These are phyloP conservation scores for Magnaporthiopsis rhizophila DNA, from an alignment of 2,329 filamentous ascomycete species.

Conservation along the genomic window DNA sequence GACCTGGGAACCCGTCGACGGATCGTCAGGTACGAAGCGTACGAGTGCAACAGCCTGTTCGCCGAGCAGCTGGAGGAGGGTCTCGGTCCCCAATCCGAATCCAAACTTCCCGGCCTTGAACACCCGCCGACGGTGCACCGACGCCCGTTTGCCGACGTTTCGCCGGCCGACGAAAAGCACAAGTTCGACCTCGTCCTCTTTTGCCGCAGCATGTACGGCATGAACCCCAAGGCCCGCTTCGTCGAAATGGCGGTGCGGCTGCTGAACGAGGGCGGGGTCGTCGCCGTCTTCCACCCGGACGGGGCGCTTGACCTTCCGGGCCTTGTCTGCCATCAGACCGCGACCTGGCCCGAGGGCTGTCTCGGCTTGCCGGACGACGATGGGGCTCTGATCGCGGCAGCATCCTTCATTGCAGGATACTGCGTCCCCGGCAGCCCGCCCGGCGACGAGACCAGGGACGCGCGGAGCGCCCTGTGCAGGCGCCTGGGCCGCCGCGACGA, in stretches of 20 bases:
- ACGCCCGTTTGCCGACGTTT: slow-evolving; percentile 24
- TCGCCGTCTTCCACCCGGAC: slow-evolving; percentile 48
- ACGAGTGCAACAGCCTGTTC: slow-evolving; percentile 43
- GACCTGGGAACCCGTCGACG: slow-evolving; percentile 25
- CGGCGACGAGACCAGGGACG: not conserved
- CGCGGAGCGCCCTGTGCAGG: slow-evolving; percentile 47
- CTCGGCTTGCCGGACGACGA: slow-evolving; percentile 36
- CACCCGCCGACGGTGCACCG: slow-evolving; percentile 28
- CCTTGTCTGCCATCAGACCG: slow-evolving; percentile 38
- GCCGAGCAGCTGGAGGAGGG: slow-evolving; percentile 33
- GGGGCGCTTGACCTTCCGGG: slow-evolving; percentile 31
- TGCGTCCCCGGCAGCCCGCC: not conserved
- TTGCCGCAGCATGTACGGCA: slow-evolving; percentile 57
- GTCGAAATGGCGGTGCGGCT: slow-evolving; percentile 39
- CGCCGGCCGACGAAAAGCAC: slow-evolving; percentile 13
- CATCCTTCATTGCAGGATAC: too few species aligned
- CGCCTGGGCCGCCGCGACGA: slow-evolving; percentile 31
- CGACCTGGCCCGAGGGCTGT: slow-evolving; percentile 36
- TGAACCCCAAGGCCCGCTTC: slow-evolving; percentile 37
- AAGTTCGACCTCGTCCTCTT: slow-evolving; percentile 52
- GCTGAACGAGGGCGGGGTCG: slow-evolving; percentile 36
- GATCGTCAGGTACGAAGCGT: slow-evolving; percentile 41
- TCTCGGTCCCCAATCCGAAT: slow-evolving; percentile 22
- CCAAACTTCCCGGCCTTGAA: slow-evolving; percentile 33
- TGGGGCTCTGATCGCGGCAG: slow-evolving; percentile 21